Evolutionary conservation across 2,329 filamentous ascomycete genomes (phyloP).

Genomic region (Lachnellula hyalina): DNA sequence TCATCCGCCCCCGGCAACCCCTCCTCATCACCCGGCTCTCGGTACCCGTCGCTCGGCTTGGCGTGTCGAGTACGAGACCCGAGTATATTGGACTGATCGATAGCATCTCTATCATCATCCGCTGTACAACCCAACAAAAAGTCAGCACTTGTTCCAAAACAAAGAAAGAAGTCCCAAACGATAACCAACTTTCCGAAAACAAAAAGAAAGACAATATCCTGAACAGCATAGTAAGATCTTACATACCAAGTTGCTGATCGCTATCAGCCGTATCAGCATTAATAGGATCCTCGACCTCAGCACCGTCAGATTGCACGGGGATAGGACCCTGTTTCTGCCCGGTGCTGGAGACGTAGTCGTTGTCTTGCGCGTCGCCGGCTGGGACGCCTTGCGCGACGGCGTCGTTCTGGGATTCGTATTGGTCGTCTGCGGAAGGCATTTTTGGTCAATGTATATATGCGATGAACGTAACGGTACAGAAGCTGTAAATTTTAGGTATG

Average conservation of each 20-base stretch:
- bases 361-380: slow-evolving; percentile 11
- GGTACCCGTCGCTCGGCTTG: slow-evolving; percentile 14
- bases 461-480: no score
- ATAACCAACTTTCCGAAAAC: no score
- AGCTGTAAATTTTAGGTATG: no score
- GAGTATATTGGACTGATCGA: slow-evolving; percentile 30
- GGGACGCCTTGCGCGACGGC: no score
- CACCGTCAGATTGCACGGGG: slow-evolving; percentile 32
- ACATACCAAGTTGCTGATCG: slow-evolving; percentile 33
- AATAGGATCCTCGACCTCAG: slow-evolving; percentile 31
- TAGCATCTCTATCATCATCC: slow-evolving; percentile 31
- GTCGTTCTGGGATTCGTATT: no score
- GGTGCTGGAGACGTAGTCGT: slow-evolving; percentile 34
- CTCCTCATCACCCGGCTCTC: slow-evolving; percentile 27
- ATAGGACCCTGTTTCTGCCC: slow-evolving; percentile 27
- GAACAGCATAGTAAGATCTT: no score
- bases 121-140: slow-evolving; percentile 10
- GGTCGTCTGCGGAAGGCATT: no score
- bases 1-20: slow-evolving; percentile 17
- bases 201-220: no score
- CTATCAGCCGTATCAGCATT: slow-evolving; percentile 30
- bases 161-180: no score
- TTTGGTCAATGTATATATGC: no score
- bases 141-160: neutral
- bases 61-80: slow-evolving; percentile 25